Percentiles rank a stretch among this genome's conserved stretches.
Evolutionary conservation across 805 yeast genomes (phyloP).

Genomic region (Komagataella populi): DNA sequence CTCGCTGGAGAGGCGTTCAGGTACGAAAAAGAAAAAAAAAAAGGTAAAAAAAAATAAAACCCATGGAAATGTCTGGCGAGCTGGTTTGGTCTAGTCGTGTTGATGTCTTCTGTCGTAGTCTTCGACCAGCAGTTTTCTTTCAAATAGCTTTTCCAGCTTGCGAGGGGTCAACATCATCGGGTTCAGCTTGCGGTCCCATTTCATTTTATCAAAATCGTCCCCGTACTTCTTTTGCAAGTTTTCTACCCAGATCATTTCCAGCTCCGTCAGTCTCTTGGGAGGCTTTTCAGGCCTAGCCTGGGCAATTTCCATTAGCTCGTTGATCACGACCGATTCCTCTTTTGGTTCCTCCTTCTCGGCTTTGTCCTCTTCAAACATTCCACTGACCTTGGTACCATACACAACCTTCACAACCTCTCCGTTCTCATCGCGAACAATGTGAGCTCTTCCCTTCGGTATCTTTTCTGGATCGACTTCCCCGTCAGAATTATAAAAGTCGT

Average conservation of each 20-base stretch:
- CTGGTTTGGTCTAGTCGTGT: background rate
- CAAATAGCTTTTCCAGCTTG: slow-evolving; percentile 43
- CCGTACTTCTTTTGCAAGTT: slow-evolving; percentile 65
- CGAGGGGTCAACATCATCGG: slow-evolving; percentile 77
- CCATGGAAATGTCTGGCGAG: too few species aligned
- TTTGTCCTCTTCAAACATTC: slow-evolving; percentile 18
- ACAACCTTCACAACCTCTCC: slow-evolving; percentile 56
- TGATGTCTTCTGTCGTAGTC: background rate
- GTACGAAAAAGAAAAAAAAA: background rate
- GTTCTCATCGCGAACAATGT: slow-evolving; percentile 54
- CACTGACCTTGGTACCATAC: slow-evolving; percentile 48
- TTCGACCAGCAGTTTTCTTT: background rate
- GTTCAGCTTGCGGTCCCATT: slow-evolving; percentile 80
- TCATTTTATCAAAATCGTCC: slow-evolving; percentile 81
- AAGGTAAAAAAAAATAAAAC: too few species aligned
- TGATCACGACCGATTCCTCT: slow-evolving; percentile 27
- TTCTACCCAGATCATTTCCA: slow-evolving; percentile 67
- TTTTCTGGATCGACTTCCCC: slow-evolving; percentile 38
- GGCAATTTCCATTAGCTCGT: slow-evolving; percentile 26
- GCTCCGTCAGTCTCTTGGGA: slow-evolving; percentile 46
- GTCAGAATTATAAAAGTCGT: slow-evolving; percentile 18
- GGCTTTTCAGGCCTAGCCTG: slow-evolving; percentile 20
- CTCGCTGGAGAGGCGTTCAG: background rate
- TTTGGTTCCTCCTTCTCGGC: slow-evolving; percentile 49
- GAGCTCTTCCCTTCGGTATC: slow-evolving; percentile 70